Evolutionary conservation across 768 basidiomycete species (phyloP), one percentile per base, ranked within the genome.

Genomic region (Lyophyllum semitale): DNA sequence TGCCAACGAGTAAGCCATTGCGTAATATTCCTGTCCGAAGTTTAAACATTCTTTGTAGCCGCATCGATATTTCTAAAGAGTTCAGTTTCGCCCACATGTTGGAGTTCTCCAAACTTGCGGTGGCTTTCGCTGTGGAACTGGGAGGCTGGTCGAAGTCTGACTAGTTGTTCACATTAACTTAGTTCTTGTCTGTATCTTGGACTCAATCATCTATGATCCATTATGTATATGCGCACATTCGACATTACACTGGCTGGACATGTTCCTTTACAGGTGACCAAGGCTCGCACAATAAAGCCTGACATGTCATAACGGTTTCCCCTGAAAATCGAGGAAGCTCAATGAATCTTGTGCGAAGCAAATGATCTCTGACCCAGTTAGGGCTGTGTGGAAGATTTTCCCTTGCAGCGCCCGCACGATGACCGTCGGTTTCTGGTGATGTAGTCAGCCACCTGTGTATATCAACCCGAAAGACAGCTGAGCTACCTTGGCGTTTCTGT

Each of bases 81-180:
- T 97, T 97, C 73, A 90, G 87, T 66, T 98, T 96, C 68, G 71
- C 76, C 5, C 95, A 98, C 68, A 93, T 95, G 91, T 63, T 89
- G 53, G 87, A 93, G 71, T 93, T 93, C 71, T 89, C 89, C 47
- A 93, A 93, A 75, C 75, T 93, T 50, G 88, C 87, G 33, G 84
- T 89, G 25, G 90, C 88, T 1, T 90, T 88, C 66, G 89, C 84
- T 9, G 80, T 92, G 59, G 91, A 93, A 68, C 78, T 93, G 27
- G 84, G 84, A 74, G 71, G 84, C 71, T 73, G 70, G 63, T 69
- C 71, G n/a, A 51, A 32, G n/a, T 40, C 49, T 20, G 17, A n/a
- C 26, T 51, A 51, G 40, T n/a, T 32, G 22, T 7, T 20, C 18
- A 22, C 33, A 37, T 27, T 18, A 12, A 32, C 26, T 27, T 3